These are phyloP conservation scores for Microglena sp. DNA, from an alignment of 139 green algal species.

Conservation along the genomic window DNA sequence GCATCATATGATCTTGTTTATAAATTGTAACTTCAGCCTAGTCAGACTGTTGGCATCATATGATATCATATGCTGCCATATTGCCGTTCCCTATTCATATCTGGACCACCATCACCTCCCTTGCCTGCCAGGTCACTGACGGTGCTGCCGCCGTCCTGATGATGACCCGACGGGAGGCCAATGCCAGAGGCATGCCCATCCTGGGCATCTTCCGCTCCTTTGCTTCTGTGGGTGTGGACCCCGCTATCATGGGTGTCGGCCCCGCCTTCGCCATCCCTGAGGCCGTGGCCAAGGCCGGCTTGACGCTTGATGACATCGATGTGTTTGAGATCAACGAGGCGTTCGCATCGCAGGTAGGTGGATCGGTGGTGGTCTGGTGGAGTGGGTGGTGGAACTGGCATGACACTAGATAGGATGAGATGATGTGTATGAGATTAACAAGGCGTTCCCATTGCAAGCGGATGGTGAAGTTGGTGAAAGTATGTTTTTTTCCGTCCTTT, in stretches of 20 bases:
- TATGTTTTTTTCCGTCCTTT: conserved; percentile 55
- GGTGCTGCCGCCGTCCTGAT: conserved; percentile 83
- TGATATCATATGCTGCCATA: no score
- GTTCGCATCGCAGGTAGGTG: conserved; percentile 73
- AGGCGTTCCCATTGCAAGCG: no score
- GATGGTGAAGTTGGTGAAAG: no score
- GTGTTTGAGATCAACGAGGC: conserved; percentile 98
- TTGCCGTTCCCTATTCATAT: no score
- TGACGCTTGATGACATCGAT: conserved; percentile 88
- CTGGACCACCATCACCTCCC: no score
- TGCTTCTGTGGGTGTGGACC: conserved; percentile 79
- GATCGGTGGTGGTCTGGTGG: neutral
- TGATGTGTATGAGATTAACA: conserved; percentile 97
- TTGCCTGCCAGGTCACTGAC: conserved; percentile 95
- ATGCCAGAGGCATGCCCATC: conserved; percentile 69
- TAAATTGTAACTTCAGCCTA: no score
- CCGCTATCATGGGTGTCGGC: conserved; percentile 93
- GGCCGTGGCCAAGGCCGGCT: conserved; percentile 63
- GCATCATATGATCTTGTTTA: no score
- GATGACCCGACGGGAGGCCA: conserved; percentile 86
- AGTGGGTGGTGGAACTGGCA: conserved; percentile 41
- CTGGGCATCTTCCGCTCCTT: conserved; percentile 67
- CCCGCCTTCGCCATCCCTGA: conserved; percentile 91
- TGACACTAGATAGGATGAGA: conserved; percentile 86
- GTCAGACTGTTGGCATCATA: no score